Evolutionary conservation across 495 filamentous ascomycete species (phyloP), one percentile per base, ranked within the genome.

Genomic region (Penicillium bovifimosum): DNA sequence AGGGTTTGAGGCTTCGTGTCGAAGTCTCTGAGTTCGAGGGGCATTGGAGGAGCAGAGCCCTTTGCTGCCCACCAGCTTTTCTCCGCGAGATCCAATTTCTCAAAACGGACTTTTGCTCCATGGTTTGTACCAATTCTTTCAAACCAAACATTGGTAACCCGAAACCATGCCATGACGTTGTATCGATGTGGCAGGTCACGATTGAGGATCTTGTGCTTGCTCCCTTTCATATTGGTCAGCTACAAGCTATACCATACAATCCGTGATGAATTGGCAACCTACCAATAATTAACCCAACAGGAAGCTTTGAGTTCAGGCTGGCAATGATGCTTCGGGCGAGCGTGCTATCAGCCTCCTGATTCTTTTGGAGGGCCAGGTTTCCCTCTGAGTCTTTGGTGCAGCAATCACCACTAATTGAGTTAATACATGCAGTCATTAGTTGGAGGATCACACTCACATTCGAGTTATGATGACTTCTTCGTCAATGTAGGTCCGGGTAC

Each of bases 141-240:
- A 13, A 61, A 70, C 90, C 90, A 96, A 1, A 90, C 68, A 31
- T 86, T 69, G 0, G 85, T 87, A 14, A 89, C 68, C 27, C 83
- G 80, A 61, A 91, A 95, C 60, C 74, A 85, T n/a, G 68, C 87
- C 40, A 92, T 76, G 1, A 93, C 82, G 43, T 80, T 82, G 56
- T 86, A 95, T 0, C 76, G 72, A 60, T 88, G 76, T 0, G 82
- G 81, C 4, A 87, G 65, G 16, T 73, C 67, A 7, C 76, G 74
- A 0, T 75, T 73, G n/a, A 80, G 74, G 2, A 76, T 59, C 0
- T 58, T 65, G 53, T 87, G 82, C 5, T 67, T 61, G 29, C 76
- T 59, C 0, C 83, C 86, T 80, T 54, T 20, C 41, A 62, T 57
- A 18, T 62, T 52, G 38, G 28, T 55, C 54, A 51, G 28, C 16